Evolutionary conservation across 768 basidiomycete species (phyloP).

Genomic region (Pulveroboletus sp.): DNA sequence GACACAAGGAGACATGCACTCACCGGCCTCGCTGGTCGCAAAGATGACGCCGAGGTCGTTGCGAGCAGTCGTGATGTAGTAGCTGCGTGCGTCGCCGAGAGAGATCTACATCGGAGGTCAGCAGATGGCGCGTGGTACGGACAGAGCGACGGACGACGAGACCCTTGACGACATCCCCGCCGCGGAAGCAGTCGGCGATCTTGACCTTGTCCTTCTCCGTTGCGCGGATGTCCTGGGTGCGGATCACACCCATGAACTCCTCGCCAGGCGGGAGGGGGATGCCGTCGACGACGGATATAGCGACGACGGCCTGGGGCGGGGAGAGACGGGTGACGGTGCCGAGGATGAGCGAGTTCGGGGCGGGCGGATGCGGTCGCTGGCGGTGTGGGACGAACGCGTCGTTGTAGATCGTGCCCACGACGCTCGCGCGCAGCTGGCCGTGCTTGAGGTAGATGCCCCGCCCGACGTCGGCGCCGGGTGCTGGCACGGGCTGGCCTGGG

Average conservation of each 20-base stretch:
- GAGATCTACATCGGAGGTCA: conserved; percentile 61
- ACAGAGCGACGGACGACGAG: conserved; percentile 61
- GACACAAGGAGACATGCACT: conserved; percentile 16
- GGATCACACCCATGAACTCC: conserved; percentile 87
- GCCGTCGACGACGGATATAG: conserved; percentile 86
- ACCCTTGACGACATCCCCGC: conserved; percentile 87
- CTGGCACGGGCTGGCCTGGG: conserved; percentile 75
- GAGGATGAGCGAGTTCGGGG: conserved; percentile 72
- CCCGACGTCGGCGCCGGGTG: conserved; percentile 58
- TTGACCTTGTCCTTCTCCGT: conserved; percentile 90
- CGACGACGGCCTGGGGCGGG: conserved; percentile 77
- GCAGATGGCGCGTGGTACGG: conserved; percentile 3
- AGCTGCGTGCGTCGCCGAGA: conserved; percentile 86
- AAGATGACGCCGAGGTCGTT: conserved; percentile 92
- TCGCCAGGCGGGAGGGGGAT: conserved; percentile 78
- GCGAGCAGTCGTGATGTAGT: conserved; percentile 87
- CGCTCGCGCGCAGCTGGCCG: conserved; percentile 62
- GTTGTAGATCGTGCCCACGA: conserved; percentile 61
- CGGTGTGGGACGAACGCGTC: conserved; percentile 61
- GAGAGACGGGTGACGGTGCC: conserved; percentile 83
- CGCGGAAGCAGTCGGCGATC: conserved; percentile 87
- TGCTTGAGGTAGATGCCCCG: conserved; percentile 65
- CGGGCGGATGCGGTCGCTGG: conserved; percentile 69
- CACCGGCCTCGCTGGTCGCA: conserved; percentile 84
- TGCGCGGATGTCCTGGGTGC: conserved; percentile 83